These are phyloP conservation scores for Mollisiaceae sp. DNA, from an alignment of 2,329 filamentous ascomycete genomes.

Conservation along the genomic window DNA sequence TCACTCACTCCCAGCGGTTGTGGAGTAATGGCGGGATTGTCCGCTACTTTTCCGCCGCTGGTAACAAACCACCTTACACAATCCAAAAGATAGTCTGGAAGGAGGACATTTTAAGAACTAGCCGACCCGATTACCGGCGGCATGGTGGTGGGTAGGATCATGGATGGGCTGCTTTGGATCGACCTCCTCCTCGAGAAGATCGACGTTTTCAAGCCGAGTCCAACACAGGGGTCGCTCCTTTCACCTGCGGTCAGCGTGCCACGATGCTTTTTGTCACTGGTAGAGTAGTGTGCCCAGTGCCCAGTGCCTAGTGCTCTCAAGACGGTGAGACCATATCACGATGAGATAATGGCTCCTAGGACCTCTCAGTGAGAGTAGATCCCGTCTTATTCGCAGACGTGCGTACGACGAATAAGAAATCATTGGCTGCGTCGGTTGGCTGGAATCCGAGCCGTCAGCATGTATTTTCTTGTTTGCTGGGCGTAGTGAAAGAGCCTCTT, in stretches of 20 bases:
- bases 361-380: not conserved
- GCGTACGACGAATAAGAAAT: not conserved
- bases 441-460: not conserved
- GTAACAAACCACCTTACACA: constrained; percentile 23
- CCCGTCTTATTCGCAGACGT: constrained; percentile 3
- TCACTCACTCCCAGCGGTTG: constrained; percentile 11
- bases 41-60: constrained; percentile 26
- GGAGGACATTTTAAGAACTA: constrained; percentile 19
- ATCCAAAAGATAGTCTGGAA: constrained; percentile 1
- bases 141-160: constrained; percentile 24
- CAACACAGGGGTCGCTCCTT: constrained; percentile 3
- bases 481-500: constrained; percentile 17
- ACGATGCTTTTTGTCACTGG: constrained; percentile 19
- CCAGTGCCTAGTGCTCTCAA: not conserved
- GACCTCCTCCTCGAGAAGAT: constrained; percentile 10
- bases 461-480: not conserved
- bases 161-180: constrained; percentile 18
- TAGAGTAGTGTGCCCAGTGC: no score
- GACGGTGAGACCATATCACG: constrained; percentile 13
- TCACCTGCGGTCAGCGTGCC: constrained; percentile 18
- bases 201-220: constrained; percentile 2
- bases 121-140: constrained; percentile 23
- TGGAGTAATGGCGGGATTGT: constrained; percentile 25
- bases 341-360: not conserved
- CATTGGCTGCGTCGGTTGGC: not conserved